Evolutionary conservation across 352 stramenopile species (phyloP).

Genomic region (Phytophthora niederhauseri): DNA sequence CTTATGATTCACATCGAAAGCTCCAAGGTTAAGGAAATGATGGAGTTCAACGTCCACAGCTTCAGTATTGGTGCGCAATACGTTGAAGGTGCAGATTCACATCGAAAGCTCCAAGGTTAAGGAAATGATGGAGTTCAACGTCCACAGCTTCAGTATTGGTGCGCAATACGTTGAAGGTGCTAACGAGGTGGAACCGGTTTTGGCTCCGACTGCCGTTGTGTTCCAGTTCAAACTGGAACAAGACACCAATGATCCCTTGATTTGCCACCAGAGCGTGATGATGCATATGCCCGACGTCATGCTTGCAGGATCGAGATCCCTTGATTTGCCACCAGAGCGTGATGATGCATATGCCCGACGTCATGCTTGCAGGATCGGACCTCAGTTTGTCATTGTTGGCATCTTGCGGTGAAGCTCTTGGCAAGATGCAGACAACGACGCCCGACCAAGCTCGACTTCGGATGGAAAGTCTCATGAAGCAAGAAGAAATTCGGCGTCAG

Average conservation of each 20-base stretch:
- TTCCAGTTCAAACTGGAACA: constrained; percentile 61
- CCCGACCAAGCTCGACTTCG: constrained; percentile 64
- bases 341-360: constrained; percentile 64
- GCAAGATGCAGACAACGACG: constrained; percentile 62
- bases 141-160: constrained; percentile 52
- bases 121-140: constrained; percentile 57
- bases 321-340: constrained; percentile 56
- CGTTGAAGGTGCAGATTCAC: constrained; percentile 47
- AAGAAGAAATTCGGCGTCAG: constrained; percentile 57
- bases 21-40: constrained; percentile 46
- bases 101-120: constrained; percentile 53
- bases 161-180: constrained; percentile 56
- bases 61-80: constrained; percentile 62
- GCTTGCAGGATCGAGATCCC: constrained; percentile 57
- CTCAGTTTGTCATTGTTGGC: constrained; percentile 68
- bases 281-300: constrained; percentile 71
- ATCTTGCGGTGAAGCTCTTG: constrained; percentile 56
- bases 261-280: constrained; percentile 56
- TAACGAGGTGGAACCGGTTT: constrained; percentile 47
- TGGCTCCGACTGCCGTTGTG: constrained; percentile 52
- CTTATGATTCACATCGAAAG: constrained; percentile 55
- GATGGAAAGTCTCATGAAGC: constrained; percentile 56
- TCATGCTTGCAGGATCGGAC: constrained; percentile 70
- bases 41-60: constrained; percentile 56
- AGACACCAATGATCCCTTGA: constrained; percentile 39